These are phyloP conservation scores for Suillus brevipes DNA, from an alignment of 768 basidiomycete species.

Conservation along the genomic window DNA sequence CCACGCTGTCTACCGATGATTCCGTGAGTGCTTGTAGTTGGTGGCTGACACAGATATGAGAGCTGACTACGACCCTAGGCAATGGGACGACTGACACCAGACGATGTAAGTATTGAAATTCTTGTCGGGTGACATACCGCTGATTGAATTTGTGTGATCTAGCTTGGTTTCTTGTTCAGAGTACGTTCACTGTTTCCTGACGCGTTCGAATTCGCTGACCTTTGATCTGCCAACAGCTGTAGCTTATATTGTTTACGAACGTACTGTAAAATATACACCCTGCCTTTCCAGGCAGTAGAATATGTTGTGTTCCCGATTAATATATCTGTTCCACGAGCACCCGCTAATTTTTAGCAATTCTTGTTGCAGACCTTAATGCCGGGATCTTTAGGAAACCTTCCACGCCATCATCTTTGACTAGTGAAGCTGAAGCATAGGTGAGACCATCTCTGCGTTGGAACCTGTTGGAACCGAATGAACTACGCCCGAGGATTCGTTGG, in stretches of 20 bases:
- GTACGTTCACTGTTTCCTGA: constrained; percentile 27
- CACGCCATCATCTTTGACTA: neutral
- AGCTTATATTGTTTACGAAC: neutral
- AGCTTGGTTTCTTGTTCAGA: constrained; percentile 50
- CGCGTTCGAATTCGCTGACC: neutral
- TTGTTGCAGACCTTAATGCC: neutral
- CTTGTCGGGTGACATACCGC: constrained; percentile 4
- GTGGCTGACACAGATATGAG: constrained; percentile 8
- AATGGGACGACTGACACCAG: constrained; percentile 91
- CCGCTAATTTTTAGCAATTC: neutral
- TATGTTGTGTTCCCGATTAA: neutral
- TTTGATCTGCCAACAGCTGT: neutral
- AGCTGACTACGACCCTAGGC: constrained; percentile 47
- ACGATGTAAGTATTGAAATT: constrained; percentile 51
- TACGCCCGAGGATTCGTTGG: neutral
- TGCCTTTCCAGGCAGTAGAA: neutral
- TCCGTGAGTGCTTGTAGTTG: constrained; percentile 47
- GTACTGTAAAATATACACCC: neutral
- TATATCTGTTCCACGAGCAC: neutral
- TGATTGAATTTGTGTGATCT: constrained; percentile 9
- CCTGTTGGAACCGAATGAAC: neutral
- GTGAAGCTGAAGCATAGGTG: neutral
- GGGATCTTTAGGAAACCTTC: neutral
- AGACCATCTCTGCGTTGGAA: neutral
- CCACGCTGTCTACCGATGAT: constrained; percentile 80